Conservation (phyloP, 257 asterid genomes). For the Hygrophila difformis region DNA sequence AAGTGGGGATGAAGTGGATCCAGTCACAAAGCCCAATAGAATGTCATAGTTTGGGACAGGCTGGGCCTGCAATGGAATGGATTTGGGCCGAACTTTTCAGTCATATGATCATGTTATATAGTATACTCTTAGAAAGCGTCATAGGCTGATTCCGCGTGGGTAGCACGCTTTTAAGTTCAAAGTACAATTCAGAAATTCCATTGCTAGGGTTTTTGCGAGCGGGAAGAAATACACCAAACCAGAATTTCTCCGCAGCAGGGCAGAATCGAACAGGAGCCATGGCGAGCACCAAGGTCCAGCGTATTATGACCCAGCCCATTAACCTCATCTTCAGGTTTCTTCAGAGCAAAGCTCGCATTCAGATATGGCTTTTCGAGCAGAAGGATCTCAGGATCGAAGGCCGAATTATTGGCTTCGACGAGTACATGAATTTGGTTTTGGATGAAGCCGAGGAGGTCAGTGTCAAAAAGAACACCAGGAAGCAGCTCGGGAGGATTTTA, state of each 20-base stretch:
- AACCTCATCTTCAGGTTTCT: slow-evolving; percentile 63
- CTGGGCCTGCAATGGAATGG: too few species aligned
- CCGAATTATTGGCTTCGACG: slow-evolving; percentile 54
- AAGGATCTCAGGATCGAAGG: slow-evolving; percentile 60
- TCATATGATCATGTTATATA: too few species aligned
- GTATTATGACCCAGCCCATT: slow-evolving; percentile 51
- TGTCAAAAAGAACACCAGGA: slow-evolving; percentile 41
- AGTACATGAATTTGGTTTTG: slow-evolving; percentile 56
- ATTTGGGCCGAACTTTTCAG: too few species aligned
- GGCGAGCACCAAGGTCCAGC: slow-evolving; percentile 53
- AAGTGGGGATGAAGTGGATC: too few species aligned
- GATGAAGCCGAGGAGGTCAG: slow-evolving; percentile 52
- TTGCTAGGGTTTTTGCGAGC: slow-evolving; percentile 32
- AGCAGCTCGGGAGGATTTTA: slow-evolving; percentile 52
- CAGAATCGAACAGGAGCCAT: too few species aligned
- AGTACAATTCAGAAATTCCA: too few species aligned
- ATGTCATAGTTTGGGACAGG: too few species aligned
- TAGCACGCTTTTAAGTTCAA: too few species aligned
- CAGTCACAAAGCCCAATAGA: too few species aligned
- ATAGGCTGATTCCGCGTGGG: too few species aligned
- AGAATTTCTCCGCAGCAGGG: slow-evolving; percentile 13
- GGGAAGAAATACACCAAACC: slow-evolving; percentile 8
- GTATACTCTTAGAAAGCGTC: too few species aligned
- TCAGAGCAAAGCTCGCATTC: slow-evolving; percentile 61
- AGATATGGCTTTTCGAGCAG: slow-evolving; percentile 71